Percentiles rank a stretch among this genome's conserved stretches.
Conservation (phyloP, 2,329 filamentous ascomycete genomes). For the Calonectria multiphialidica region DNA sequence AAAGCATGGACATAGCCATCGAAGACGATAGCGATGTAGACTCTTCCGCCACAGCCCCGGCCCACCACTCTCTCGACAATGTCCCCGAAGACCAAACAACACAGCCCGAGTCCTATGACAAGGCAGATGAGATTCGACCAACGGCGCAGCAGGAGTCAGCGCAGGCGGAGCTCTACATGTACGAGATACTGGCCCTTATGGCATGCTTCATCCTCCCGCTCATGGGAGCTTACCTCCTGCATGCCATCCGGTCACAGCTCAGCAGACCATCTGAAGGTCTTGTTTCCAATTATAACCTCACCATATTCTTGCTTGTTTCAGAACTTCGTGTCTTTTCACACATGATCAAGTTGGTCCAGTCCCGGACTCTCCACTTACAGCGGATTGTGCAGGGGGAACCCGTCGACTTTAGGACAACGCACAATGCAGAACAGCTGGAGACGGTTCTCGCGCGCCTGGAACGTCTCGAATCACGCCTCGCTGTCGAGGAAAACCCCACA, state of each 20-base stretch:
- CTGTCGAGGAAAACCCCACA: constrained; percentile 40
- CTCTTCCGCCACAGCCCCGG: constrained; percentile 33
- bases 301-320: constrained; percentile 88
- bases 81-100: constrained; percentile 56
- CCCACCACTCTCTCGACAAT: constrained; percentile 50
- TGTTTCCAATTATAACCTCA: constrained; percentile 93
- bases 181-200: constrained; percentile 80
- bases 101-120: constrained; percentile 34
- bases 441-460: constrained; percentile 76
- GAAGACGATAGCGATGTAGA: constrained; percentile 61
- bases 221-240: constrained; percentile 85
- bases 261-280: constrained; percentile 87
- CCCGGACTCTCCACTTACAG: constrained; percentile 85
- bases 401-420: constrained; percentile 47
- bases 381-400: constrained; percentile 72
- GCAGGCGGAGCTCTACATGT: constrained; percentile 74
- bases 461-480: constrained; percentile 71
- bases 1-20: constrained; percentile 53
- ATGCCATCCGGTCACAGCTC: constrained; percentile 83
- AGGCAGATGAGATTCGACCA: constrained; percentile 16
- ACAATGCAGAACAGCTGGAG: constrained; percentile 57
- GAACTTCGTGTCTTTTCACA: constrained; percentile 88
- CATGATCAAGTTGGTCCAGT: constrained; percentile 82
- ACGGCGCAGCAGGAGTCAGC: constrained; percentile 53
- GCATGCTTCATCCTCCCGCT: constrained; percentile 85